Evolutionary conservation across 1,284 basidiomycete genomes (phyloP).

Genomic region (Cystobasidium pallidum): DNA sequence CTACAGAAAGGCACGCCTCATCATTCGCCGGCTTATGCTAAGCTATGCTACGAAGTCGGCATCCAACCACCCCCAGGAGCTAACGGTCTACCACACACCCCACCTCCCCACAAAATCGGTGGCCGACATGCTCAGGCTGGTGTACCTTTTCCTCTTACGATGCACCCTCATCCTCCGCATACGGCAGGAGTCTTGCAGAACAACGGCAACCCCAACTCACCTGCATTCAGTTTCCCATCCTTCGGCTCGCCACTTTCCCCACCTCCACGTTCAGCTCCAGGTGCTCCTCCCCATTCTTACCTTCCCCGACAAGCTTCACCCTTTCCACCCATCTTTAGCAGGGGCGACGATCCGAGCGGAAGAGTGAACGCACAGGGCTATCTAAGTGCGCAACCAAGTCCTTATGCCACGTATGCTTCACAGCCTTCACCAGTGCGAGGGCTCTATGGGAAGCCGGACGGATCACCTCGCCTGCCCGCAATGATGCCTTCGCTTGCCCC

Average conservation of each 20-base stretch:
- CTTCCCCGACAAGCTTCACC: constrained; percentile 25
- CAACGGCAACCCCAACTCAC: constrained; percentile 16
- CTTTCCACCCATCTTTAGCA: constrained; percentile 11
- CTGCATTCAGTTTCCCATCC: constrained; percentile 35
- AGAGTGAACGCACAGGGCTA: background rate
- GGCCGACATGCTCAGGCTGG: background rate
- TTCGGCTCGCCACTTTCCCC: constrained; percentile 42
- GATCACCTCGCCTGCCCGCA: background rate
- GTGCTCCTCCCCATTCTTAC: background rate
- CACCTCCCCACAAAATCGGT: constrained; percentile 18
- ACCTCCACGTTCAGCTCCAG: constrained; percentile 16
- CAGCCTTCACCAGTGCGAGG: background rate
- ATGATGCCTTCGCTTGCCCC: constrained; percentile 33
- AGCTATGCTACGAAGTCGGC: constrained; percentile 42
- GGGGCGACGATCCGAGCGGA: background rate
- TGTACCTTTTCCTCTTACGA: constrained; percentile 9
- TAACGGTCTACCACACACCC: constrained; percentile 29
- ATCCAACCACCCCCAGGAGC: constrained; percentile 3
- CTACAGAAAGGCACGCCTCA: constrained; percentile 33
- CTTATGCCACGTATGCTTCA: background rate
- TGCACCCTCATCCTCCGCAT: constrained; percentile 4
- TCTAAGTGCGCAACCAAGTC: background rate
- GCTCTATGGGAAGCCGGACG: background rate
- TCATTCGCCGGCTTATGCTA: constrained; percentile 41
- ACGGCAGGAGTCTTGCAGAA: constrained; percentile 1